Conservation (phyloP, 2,329 filamentous ascomycete genomes). For the Biscogniauxia mediterranea region DNA sequence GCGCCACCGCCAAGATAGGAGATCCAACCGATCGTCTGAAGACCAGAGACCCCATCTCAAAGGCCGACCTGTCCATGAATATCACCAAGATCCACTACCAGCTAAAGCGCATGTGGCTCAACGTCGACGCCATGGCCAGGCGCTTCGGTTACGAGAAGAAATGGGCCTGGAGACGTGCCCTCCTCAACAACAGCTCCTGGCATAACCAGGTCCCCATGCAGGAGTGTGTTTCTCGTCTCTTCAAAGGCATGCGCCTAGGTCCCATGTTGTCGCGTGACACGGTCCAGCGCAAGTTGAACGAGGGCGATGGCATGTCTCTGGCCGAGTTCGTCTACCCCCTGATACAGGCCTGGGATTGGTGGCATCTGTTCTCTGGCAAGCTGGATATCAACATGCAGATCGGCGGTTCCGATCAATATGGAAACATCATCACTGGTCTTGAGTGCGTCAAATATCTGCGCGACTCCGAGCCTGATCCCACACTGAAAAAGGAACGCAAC, state of each 20-base stretch:
- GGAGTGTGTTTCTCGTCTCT: conserved; percentile 74
- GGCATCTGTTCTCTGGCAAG: conserved; percentile 70
- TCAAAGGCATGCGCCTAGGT: conserved; percentile 72
- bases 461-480: conserved; percentile 50
- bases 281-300: conserved; percentile 79
- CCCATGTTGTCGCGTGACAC: conserved; percentile 87
- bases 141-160: conserved; percentile 64
- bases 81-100: conserved; percentile 68
- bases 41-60: conserved; percentile 54
- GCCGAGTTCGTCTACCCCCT: conserved; percentile 92
- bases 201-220: conserved; percentile 68
- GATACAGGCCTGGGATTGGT: conserved; percentile 96
- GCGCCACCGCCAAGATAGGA: conserved; percentile 74
- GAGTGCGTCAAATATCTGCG: conserved; percentile 78
- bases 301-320: conserved; percentile 89
- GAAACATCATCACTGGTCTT: conserved; percentile 90
- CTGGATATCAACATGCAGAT: conserved; percentile 76
- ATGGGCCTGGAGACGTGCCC: conserved; percentile 63
- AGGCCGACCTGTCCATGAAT: conserved; percentile 58
- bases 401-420: conserved; percentile 92
- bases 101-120: conserved; percentile 69
- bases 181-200: conserved; percentile 86
- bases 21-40: conserved; percentile 72
- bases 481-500: conserved; percentile 35
- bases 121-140: conserved; percentile 64